phyloP scores from a whole-genome alignment of 768 basidiomycete species.

The Leucocoprinus leucothites region DNA sequence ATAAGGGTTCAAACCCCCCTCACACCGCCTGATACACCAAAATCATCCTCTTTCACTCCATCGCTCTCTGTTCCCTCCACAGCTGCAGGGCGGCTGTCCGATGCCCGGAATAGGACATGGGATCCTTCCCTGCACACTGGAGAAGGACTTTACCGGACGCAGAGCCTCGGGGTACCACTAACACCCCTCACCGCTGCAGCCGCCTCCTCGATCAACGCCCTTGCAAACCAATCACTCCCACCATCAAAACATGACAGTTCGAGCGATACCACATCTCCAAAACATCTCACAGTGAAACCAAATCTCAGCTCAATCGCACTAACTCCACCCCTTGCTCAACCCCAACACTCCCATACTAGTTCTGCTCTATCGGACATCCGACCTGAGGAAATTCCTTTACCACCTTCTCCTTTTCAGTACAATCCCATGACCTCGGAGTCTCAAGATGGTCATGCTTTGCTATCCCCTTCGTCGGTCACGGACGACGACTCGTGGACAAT shows the following conservation, averaged over 20 bases:
- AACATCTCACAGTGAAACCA: background rate
- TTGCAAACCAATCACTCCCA: slow-evolving; percentile 7
- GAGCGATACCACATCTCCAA: background rate
- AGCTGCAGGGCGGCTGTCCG: background rate
- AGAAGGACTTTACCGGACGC: background rate
- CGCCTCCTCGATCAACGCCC: slow-evolving; percentile 1
- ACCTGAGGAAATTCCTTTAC: slow-evolving; percentile 9
- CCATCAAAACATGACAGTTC: background rate
- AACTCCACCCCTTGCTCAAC: slow-evolving; percentile 8
- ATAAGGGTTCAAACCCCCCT: slow-evolving; percentile 28
- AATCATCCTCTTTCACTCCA: slow-evolving; percentile 12
- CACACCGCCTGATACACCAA: slow-evolving; percentile 32
- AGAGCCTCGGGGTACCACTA: background rate
- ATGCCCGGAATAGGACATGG: background rate
- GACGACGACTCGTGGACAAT: slow-evolving; percentile 13
- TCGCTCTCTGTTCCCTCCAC: background rate
- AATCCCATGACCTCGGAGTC: background rate
- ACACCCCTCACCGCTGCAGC: slow-evolving; percentile 5
- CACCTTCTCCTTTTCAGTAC: background rate
- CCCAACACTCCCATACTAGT: background rate
- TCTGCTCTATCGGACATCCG: slow-evolving; percentile 4
- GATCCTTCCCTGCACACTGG: background rate
- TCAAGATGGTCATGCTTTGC: background rate
- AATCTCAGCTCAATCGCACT: slow-evolving; percentile 4
- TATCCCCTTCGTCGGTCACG: background rate